Conservation (phyloP, 192 early-diverging fungal genomes). For the Coemansia sp. region DNA sequence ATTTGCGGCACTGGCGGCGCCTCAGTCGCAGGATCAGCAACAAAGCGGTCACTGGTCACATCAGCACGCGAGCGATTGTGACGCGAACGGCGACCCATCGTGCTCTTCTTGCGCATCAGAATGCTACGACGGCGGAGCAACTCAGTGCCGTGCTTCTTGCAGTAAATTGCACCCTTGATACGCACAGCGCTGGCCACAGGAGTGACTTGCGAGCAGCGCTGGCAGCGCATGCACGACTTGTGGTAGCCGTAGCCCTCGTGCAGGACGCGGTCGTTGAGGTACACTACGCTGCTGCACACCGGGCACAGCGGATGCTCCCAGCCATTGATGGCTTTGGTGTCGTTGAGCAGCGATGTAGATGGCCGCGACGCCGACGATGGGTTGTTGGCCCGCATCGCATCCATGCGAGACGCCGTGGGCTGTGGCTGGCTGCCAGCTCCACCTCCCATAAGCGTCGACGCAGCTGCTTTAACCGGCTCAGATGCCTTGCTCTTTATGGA, state of each 20-base stretch:
- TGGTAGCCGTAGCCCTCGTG: slow-evolving; percentile 58
- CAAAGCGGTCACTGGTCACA: slow-evolving; percentile 29
- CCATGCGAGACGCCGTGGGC: slow-evolving; percentile 16
- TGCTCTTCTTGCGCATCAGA: slow-evolving; percentile 59
- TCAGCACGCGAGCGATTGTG: slow-evolving; percentile 29
- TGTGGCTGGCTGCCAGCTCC: slow-evolving; percentile 12
- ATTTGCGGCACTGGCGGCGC: slow-evolving; percentile 39
- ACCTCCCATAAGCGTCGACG: slow-evolving; percentile 42
- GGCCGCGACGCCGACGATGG: slow-evolving; percentile 47
- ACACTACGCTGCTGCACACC: slow-evolving; percentile 41
- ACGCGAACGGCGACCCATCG: slow-evolving; percentile 53
- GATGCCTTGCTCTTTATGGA: slow-evolving; percentile 6
- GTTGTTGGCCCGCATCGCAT: slow-evolving; percentile 16
- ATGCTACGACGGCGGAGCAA: slow-evolving; percentile 57
- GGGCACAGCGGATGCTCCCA: slow-evolving; percentile 58
- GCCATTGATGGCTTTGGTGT: slow-evolving; percentile 48
- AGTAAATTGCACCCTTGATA: slow-evolving; percentile 56
- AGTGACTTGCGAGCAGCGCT: slow-evolving; percentile 48
- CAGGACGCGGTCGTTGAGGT: slow-evolving; percentile 52
- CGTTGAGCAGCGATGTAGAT: slow-evolving; percentile 47
- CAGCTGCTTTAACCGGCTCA: background rate
- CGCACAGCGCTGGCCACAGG: slow-evolving; percentile 38
- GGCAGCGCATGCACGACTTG: slow-evolving; percentile 56
- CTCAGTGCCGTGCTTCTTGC: slow-evolving; percentile 54
- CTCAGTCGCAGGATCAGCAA: background rate